These are phyloP conservation scores for Colletotrichum caudatum DNA, from an alignment of 2,329 filamentous ascomycete species.

Conservation along the genomic window DNA sequence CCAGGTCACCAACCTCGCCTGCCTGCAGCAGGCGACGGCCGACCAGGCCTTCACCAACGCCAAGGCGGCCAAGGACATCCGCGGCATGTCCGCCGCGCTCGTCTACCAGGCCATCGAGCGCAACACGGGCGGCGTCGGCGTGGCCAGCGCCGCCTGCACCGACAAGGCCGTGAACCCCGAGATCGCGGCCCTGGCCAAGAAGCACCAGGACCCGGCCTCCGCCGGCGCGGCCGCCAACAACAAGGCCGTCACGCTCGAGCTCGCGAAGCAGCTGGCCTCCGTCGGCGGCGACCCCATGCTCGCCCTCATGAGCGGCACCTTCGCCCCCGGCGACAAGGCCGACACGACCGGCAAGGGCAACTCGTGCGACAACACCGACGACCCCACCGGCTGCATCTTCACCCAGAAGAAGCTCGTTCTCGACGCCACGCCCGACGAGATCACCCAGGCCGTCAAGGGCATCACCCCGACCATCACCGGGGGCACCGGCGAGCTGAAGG, in stretches of 20 bases:
- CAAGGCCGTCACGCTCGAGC: conserved; percentile 56
- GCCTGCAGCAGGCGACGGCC: conserved; percentile 62
- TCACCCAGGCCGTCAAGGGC: conserved; percentile 59
- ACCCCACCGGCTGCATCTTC: conserved; percentile 68
- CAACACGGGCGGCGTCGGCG: conserved; percentile 60
- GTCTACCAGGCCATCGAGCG: conserved; percentile 67
- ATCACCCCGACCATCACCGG: conserved; percentile 49
- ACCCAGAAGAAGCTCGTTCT: conserved; percentile 65
- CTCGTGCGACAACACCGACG: conserved; percentile 63
- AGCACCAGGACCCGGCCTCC: conserved; percentile 60
- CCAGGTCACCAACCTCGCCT: conserved; percentile 56
- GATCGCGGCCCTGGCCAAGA: conserved; percentile 56
- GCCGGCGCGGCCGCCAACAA: conserved; percentile 55
- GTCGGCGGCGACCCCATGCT: conserved; percentile 57
- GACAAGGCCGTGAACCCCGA: conserved; percentile 59
- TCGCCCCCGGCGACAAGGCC: conserved; percentile 54
- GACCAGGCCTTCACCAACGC: conserved; percentile 72
- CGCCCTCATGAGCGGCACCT: conserved; percentile 59
- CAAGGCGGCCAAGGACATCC: conserved; percentile 63
- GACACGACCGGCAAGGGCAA: conserved; percentile 61
- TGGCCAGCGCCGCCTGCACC: conserved; percentile 53
- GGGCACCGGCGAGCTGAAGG: conserved; percentile 49
- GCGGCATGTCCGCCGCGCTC: conserved; percentile 66
- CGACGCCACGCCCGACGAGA: conserved; percentile 66
- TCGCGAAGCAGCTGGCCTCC: conserved; percentile 57